Evolutionary conservation across 78 protist species (phyloP).

Genomic region (Paulinella micropora): DNA sequence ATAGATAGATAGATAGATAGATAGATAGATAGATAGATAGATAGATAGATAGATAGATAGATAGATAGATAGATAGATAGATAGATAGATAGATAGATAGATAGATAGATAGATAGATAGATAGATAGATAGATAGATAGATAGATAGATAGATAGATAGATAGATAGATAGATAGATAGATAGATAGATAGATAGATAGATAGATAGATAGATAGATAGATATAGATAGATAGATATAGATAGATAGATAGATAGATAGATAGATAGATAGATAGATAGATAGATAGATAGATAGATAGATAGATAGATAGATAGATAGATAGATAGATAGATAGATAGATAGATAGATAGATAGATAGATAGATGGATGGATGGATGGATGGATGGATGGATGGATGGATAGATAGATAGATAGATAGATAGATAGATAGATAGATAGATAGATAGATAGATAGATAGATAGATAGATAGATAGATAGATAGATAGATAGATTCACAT

Average conservation of each 20-base stretch:
- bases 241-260: conserved; percentile 22
- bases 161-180: neutral
- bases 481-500: neutral
- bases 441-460: neutral
- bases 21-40: neutral
- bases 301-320: neutral
- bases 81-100: neutral
- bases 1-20: neutral
- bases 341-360: neutral
- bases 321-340: neutral
- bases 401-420: conserved; percentile 23
- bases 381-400: neutral
- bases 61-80: no score
- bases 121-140: neutral
- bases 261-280: neutral
- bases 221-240: no score
- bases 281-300: neutral
- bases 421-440: neutral
- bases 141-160: neutral
- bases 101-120: conserved; percentile 19
- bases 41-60: neutral
- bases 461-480: neutral
- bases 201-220: no score
- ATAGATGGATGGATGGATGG: no score
- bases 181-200: neutral